Percentiles rank a stretch among this genome's conserved stretches.
Conservation (phyloP, 2,329 filamentous ascomycete genomes). For the Pseudopyrenochaeta lycopersici region DNA sequence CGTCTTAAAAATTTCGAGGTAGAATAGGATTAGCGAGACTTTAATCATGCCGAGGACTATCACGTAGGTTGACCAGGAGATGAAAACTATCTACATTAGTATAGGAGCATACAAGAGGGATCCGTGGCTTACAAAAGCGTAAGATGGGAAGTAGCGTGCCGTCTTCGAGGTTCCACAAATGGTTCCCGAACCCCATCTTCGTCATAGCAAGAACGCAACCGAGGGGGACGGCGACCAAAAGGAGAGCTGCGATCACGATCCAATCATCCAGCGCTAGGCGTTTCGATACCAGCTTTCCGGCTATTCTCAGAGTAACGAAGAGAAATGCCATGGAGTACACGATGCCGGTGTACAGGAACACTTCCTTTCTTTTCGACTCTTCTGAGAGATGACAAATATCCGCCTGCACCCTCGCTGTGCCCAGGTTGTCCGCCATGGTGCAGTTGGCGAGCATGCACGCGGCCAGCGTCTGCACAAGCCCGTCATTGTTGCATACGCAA, state of each 20-base stretch:
- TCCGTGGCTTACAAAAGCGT: constrained; percentile 14
- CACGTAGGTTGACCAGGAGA: constrained; percentile 29
- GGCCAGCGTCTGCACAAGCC: constrained; percentile 14
- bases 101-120: too few relatives aligned
- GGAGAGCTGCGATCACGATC: constrained; percentile 22
- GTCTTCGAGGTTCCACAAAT: constrained; percentile 33
- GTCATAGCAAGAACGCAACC: constrained; percentile 31
- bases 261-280: constrained; percentile 29
- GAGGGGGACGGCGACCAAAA: constrained; percentile 26
- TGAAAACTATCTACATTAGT: constrained; percentile 19
- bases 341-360: constrained; percentile 18
- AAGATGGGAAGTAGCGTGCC: constrained; percentile 22
- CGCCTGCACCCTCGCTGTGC: constrained; percentile 26
- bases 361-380: constrained; percentile 21
- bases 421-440: constrained; percentile 32
- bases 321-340: constrained; percentile 23
- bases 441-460: constrained; percentile 36
- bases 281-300: constrained; percentile 22
- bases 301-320: constrained; percentile 21
- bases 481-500: constrained; percentile 23
- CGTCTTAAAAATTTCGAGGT: constrained; percentile 38
- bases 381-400: constrained; percentile 29
- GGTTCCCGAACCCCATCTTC: constrained; percentile 31
- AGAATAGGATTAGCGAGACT: constrained; percentile 35
- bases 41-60: constrained; percentile 35